Evolutionary conservation across 2,329 filamentous ascomycete species (phyloP).

Genomic region (Trichophyton verrucosum): DNA sequence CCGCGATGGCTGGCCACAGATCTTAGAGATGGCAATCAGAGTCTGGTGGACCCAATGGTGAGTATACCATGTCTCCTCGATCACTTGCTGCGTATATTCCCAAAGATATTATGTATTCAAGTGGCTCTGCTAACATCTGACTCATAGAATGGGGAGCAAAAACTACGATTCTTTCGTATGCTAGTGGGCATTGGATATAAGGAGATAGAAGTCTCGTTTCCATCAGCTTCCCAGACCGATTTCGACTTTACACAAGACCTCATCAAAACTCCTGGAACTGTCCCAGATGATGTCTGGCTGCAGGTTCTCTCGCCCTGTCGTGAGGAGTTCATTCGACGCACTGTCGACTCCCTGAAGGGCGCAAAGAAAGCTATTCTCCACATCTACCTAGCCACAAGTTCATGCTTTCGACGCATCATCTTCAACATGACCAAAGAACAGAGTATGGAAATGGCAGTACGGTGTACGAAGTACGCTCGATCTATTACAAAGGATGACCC

Average conservation of each 20-base stretch:
- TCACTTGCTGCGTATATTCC: background rate
- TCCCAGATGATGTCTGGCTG: constrained; percentile 81
- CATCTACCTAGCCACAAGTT: constrained; percentile 90
- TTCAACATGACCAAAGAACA: constrained; percentile 80
- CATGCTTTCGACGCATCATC: constrained; percentile 84
- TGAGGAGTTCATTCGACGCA: constrained; percentile 77
- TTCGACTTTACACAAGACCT: constrained; percentile 87
- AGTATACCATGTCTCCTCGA: constrained; percentile 16
- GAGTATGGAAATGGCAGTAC: constrained; percentile 66
- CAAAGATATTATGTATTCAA: background rate
- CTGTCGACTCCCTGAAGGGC: constrained; percentile 76
- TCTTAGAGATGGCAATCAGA: constrained; percentile 87
- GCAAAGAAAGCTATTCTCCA: constrained; percentile 90
- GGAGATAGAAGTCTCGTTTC: constrained; percentile 94
- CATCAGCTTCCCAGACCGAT: constrained; percentile 86
- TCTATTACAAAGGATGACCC: constrained; percentile 77
- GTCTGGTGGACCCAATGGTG: constrained; percentile 85
- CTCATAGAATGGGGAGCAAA: constrained; percentile 75
- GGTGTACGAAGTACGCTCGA: constrained; percentile 74
- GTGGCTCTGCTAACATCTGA: background rate
- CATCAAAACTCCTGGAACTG: constrained; percentile 68
- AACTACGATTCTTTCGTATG: constrained; percentile 92
- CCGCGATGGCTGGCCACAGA: constrained; percentile 86
- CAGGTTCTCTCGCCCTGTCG: constrained; percentile 89
- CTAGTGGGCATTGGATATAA: constrained; percentile 86